Evolutionary conservation across 352 stramenopile species (phyloP).

Genomic region (Globisporangium sylvaticum): DNA sequence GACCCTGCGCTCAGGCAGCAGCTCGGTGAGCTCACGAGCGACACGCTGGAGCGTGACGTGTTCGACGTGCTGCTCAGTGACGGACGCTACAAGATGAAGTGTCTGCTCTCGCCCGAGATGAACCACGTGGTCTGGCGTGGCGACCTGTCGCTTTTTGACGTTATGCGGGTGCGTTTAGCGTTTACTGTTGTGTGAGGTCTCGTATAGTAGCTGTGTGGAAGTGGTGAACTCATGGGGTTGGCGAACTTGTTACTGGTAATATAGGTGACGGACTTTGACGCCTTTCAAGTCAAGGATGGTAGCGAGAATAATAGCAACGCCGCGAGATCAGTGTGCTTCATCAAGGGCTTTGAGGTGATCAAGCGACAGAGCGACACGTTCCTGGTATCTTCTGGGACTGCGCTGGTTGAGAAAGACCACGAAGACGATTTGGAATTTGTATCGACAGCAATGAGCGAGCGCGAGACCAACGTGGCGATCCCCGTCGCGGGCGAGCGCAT

Average conservation of each 20-base stretch:
- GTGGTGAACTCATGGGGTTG: not conserved
- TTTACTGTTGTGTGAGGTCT: not conserved
- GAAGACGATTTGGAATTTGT: constrained; percentile 33
- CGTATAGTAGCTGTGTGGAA: not conserved
- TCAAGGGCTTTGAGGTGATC: constrained; percentile 17
- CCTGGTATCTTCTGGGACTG: not conserved
- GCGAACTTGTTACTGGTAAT: not conserved
- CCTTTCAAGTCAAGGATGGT: not conserved
- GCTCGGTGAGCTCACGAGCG: constrained; percentile 20
- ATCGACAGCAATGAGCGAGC: constrained; percentile 21
- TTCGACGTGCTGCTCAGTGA: constrained; percentile 72
- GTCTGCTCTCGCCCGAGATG: constrained; percentile 30
- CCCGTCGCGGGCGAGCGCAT: constrained; percentile 38
- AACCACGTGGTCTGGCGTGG: constrained; percentile 42
- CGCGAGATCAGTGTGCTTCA: constrained; percentile 17
- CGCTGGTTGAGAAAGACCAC: not conserved
- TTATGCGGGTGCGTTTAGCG: constrained; percentile 28
- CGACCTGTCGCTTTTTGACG: constrained; percentile 21
- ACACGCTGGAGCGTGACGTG: constrained; percentile 25
- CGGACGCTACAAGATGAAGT: constrained; percentile 38
- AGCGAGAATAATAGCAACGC: not conserved
- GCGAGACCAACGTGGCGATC: constrained; percentile 37
- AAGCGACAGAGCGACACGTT: not conserved
- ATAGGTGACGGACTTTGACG: constrained; percentile 7
- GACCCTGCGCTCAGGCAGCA: constrained; percentile 39